Conservation (phyloP, 2,329 filamentous ascomycete species). For the Talaromyces sp. region DNA sequence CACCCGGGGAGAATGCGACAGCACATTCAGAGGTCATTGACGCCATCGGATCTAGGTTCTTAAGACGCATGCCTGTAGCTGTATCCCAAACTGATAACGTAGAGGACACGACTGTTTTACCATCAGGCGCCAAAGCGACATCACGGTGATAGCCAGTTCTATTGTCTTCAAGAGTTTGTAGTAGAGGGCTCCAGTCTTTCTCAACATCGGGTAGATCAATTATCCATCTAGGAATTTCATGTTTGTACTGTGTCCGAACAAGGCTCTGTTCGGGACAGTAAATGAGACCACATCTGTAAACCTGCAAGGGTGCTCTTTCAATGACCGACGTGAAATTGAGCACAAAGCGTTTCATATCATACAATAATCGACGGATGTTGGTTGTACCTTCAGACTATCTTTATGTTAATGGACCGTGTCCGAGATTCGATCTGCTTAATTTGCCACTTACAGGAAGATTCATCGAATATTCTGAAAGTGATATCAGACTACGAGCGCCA, state of each 20-base stretch:
- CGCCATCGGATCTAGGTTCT: not conserved
- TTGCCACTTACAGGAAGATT: not conserved
- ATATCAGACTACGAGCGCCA: not conserved
- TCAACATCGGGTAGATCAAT: not conserved
- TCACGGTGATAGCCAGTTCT: not conserved
- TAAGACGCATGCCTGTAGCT: not conserved
- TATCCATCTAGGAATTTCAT: not conserved
- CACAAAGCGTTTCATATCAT: not conserved
- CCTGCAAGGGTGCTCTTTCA: not conserved
- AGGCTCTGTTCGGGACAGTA: not conserved
- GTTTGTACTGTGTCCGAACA: not conserved
- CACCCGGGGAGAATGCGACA: not conserved
- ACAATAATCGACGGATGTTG: not conserved
- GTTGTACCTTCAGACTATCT: too few species aligned
- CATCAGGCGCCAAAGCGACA: not conserved
- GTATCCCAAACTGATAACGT: not conserved
- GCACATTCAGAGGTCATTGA: not conserved
- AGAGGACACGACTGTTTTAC: not conserved
- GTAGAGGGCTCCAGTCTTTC: not conserved
- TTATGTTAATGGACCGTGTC: too few species aligned
- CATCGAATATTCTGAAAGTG: not conserved
- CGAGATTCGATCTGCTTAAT: too few species aligned
- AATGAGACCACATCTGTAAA: not conserved
- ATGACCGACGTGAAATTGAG: not conserved
- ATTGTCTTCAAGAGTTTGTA: not conserved